Percentiles rank a stretch among this genome's conserved stretches.
These are phyloP conservation scores for Ceratobasidium sp. DNA, from an alignment of 1,284 basidiomycete genomes.

Conservation along the genomic window DNA sequence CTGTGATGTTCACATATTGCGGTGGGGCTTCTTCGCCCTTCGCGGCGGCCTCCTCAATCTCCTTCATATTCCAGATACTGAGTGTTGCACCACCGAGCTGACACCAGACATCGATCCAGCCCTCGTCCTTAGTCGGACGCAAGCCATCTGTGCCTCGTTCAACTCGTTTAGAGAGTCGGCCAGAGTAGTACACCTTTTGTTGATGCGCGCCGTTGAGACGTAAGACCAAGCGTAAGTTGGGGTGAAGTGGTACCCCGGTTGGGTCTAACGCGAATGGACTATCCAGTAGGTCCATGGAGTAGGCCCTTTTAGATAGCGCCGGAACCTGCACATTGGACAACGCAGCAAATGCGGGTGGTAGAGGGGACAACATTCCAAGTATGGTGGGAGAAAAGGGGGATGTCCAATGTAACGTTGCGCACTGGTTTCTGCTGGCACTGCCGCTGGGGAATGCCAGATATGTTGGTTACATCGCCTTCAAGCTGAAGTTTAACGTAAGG, in stretches of 20 bases:
- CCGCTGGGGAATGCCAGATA: too few species aligned
- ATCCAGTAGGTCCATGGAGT: not conserved
- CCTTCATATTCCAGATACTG: constrained; percentile 89
- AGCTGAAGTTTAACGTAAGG: too few species aligned
- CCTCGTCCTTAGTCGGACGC: constrained; percentile 75
- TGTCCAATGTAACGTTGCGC: too few species aligned
- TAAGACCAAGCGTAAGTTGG: constrained; percentile 80
- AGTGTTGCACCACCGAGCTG: constrained; percentile 93
- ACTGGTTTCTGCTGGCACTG: too few species aligned
- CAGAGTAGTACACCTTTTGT: constrained; percentile 83
- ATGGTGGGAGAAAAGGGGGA: not conserved
- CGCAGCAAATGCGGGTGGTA: not conserved
- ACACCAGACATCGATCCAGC: constrained; percentile 90
- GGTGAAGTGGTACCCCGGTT: constrained; percentile 60
- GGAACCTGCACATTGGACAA: not conserved
- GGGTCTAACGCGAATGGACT: not conserved
- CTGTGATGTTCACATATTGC: constrained; percentile 85
- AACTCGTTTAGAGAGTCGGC: constrained; percentile 74
- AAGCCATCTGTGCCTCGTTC: constrained; percentile 81
- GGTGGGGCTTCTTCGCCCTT: constrained; percentile 85
- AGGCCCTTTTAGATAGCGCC: not conserved
- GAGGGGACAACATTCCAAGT: not conserved
- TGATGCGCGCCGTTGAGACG: constrained; percentile 73
- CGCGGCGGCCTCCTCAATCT: constrained; percentile 81
- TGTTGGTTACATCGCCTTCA: too few species aligned